Evolutionary conservation across 176 grass and related monocot genomes (phyloP), one percentile per base, ranked within the genome.

Genomic region (Oryza meyeriana): DNA sequence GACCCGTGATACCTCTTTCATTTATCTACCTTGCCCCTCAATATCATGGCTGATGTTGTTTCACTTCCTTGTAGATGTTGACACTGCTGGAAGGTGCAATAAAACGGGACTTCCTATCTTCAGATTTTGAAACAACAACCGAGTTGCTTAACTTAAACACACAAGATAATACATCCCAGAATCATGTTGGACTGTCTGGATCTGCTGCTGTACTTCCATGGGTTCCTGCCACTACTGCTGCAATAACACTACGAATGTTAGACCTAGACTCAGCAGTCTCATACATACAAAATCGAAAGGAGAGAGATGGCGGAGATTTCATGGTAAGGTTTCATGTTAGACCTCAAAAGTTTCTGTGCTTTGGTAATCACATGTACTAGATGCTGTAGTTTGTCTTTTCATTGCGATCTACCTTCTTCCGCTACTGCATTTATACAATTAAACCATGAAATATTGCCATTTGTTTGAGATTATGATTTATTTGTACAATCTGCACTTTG

Each of bases 71-170:
- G 82, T 88, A 98, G 95, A 86, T 89, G 58, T 85, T 99, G 69
- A 99, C 93, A 88, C 45, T 92, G 69, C 77, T 99, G 70, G 96
- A 99, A 81, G 33, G 79, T 78, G 93, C 93, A 85, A 90, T 99
- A 77, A 90, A 78, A 76, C 84, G 86, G 36, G 93, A 91, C 22
- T 83, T 76, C 77, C 76, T 99, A 10, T 93, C 93, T 82, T 88
- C 93, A 70, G 88, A 86, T 76, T 99, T 92, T 91, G 91, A 99
- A 86, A 94, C 90, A 41, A 92, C 96, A 70, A 69, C 77, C 16
- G 93, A 95, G 71, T 87, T 88, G 57, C 91, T 99, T 34, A 86
- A 90, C 75, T 84, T 65, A 64, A 71, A 64, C 61, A 83, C 80
- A 61, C 35, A 77, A 71, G 78, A 73, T 76, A 64, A 45, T 76